Conservation (phyloP, 2,329 filamentous ascomycete genomes). For the Setomelanomma holmii region DNA sequence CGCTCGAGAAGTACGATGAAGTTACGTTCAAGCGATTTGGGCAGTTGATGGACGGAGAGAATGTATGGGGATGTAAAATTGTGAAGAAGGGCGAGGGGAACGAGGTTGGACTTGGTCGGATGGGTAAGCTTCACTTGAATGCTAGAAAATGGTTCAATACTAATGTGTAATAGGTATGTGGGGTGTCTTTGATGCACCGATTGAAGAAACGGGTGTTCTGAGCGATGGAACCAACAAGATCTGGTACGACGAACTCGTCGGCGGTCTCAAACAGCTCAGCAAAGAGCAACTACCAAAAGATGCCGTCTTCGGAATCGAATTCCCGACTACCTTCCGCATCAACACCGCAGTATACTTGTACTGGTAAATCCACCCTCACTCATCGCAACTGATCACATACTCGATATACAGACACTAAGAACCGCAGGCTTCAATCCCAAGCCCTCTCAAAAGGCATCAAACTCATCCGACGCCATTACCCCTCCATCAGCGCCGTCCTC, state of each 20-base stretch:
- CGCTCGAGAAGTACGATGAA: slow-evolving; percentile 39
- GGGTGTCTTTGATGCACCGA: slow-evolving; percentile 37
- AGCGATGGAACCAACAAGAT: slow-evolving; percentile 47
- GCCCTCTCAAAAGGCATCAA: slow-evolving; percentile 75
- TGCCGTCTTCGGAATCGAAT: slow-evolving; percentile 48
- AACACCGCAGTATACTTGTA: slow-evolving; percentile 47
- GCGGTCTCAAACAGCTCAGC: slow-evolving; percentile 40
- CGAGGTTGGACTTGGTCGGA: slow-evolving; percentile 34
- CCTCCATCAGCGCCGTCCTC: slow-evolving; percentile 74
- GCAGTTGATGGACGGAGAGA: slow-evolving; percentile 31
- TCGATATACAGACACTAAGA: too few species aligned
- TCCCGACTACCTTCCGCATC: slow-evolving; percentile 47
- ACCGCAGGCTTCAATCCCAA: slow-evolving; percentile 60
- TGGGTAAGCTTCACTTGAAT: slow-evolving; percentile 8
- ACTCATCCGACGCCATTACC: slow-evolving; percentile 52
- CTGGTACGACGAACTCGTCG: slow-evolving; percentile 54
- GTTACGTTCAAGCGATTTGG: slow-evolving; percentile 40
- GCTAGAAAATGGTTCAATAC: not conserved
- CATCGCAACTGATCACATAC: too few species aligned
- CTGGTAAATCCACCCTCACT: slow-evolving; percentile 30
- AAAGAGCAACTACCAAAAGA: slow-evolving; percentile 42
- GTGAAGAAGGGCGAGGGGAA: slow-evolving; percentile 24
- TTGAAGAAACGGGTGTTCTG: slow-evolving; percentile 44
- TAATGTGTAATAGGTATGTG: slow-evolving; percentile 22
- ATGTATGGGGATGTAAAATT: slow-evolving; percentile 23